Percentiles rank a stretch among this genome's conserved stretches.
phyloP scores from a whole-genome alignment of 768 basidiomycete species.

The Hypholoma sublateritium region DNA sequence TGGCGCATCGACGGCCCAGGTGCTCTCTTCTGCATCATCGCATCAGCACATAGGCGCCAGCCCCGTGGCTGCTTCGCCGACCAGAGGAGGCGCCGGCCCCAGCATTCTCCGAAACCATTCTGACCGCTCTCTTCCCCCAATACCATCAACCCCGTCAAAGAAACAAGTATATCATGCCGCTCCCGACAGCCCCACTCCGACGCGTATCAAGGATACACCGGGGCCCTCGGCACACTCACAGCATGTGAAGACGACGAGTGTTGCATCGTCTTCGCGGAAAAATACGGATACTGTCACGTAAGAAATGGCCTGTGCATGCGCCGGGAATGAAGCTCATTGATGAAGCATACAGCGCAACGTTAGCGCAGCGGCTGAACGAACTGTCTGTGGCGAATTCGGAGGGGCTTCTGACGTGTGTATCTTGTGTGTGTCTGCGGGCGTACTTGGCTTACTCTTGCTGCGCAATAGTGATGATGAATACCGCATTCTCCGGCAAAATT shows the following conservation, averaged over 20 bases:
- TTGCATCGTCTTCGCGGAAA: constrained; percentile 26
- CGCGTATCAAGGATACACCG: constrained; percentile 6
- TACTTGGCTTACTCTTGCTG: constrained; percentile 4
- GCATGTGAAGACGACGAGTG: constrained; percentile 12
- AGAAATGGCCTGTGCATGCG: constrained; percentile 3
- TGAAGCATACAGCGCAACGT: constrained; percentile 53
- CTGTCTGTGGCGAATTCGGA: constrained; percentile 78
- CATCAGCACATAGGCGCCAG: constrained; percentile 20
- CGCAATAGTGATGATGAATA: constrained; percentile 77
- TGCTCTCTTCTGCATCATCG: constrained; percentile 30
- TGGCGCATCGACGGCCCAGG: constrained; percentile 35
- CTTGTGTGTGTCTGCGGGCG: background rate
- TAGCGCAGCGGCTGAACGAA: constrained; percentile 82
- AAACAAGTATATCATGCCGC: constrained; percentile 10
- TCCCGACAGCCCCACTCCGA: constrained; percentile 11
- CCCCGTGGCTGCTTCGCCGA: constrained; percentile 16
- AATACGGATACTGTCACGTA: constrained; percentile 57
- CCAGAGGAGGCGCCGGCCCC: constrained; percentile 20
- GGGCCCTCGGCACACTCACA: constrained; percentile 2
- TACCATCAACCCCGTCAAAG: constrained; percentile 16
- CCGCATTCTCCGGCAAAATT: constrained; percentile 76
- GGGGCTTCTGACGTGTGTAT: constrained; percentile 68
- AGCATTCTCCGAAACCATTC: constrained; percentile 25
- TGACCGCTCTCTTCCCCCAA: constrained; percentile 21
- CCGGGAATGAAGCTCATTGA: constrained; percentile 1